Conservation (phyloP, 306 rosid genomes). For the Purshia tridentata region DNA sequence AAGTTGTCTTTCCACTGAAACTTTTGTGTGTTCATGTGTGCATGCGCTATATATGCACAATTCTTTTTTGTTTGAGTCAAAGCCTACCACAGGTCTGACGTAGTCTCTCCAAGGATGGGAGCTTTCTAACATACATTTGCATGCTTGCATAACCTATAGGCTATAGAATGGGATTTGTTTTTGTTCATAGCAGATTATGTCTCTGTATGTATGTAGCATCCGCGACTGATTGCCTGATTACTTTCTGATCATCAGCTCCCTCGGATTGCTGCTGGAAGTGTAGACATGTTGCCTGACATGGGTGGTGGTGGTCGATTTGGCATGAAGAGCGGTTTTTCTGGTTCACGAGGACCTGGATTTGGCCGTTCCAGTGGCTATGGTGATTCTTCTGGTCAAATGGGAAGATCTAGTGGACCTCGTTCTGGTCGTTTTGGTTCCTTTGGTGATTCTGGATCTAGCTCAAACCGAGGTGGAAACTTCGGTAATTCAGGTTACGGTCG, state of each 20-base stretch:
- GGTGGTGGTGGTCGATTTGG: conserved; percentile 58
- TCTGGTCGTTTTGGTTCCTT: conserved; percentile 48
- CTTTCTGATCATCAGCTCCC: conserved; percentile 67
- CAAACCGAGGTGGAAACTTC: conserved; percentile 48
- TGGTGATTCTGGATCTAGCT: conserved; percentile 45
- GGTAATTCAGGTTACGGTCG: conserved; percentile 46
- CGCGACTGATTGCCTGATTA: conserved; percentile 23
- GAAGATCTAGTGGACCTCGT: conserved; percentile 38
- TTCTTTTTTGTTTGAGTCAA: conserved; percentile 4
- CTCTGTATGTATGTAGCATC: neutral
- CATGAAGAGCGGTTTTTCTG: conserved; percentile 39
- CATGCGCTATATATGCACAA: neutral
- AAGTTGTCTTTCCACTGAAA: no score
- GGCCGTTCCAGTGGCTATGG: conserved; percentile 48
- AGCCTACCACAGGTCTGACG: neutral
- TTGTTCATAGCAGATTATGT: neutral
- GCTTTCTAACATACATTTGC: neutral
- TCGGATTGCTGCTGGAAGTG: conserved; percentile 52
- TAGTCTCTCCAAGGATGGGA: neutral
- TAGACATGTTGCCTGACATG: conserved; percentile 44
- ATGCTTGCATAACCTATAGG: neutral
- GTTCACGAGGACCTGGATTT: conserved; percentile 39
- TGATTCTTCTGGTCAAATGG: conserved; percentile 31
- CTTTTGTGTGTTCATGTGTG: neutral
- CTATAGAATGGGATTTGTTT: neutral